Evolutionary conservation across 331 rosid genomes (phyloP).

Genomic region (Malus hybrid): DNA sequence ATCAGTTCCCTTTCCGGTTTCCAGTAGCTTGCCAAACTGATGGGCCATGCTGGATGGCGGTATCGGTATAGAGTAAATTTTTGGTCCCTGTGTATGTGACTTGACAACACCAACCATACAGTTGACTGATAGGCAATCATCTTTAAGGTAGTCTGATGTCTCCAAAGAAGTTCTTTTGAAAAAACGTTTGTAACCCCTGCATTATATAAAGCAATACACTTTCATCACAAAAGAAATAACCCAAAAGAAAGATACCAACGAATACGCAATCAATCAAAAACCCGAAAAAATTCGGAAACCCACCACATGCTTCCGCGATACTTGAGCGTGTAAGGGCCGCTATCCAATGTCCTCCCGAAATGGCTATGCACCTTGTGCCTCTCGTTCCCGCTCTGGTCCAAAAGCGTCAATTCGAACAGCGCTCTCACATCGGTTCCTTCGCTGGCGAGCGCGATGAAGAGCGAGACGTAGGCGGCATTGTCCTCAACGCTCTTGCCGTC

Average conservation of each 20-base stretch:
- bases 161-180: constrained; percentile 69
- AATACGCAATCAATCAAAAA: neutral
- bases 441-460: constrained; percentile 83
- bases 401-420: constrained; percentile 70
- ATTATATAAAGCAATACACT: constrained; percentile 6
- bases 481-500: constrained; percentile 85
- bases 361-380: constrained; percentile 90
- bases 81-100: constrained; percentile 72
- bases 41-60: constrained; percentile 59
- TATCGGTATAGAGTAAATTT: constrained; percentile 52
- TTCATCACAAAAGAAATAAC: neutral
- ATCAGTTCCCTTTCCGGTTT: constrained; percentile 64
- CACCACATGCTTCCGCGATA: constrained; percentile 96
- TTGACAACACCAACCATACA: constrained; percentile 87
- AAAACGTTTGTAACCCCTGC: constrained; percentile 90
- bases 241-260: neutral
- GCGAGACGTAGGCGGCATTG: constrained; percentile 70
- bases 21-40: constrained; percentile 59
- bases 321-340: constrained; percentile 80
- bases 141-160: constrained; percentile 85
- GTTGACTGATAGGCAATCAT: constrained; percentile 64
- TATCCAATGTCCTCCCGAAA: constrained; percentile 68
- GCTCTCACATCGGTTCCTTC: constrained; percentile 84
- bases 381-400: constrained; percentile 88
- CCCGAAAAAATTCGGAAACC: constrained; percentile 1